Percentiles rank a stretch among this genome's conserved stretches.
phyloP scores from a whole-genome alignment of 345 rosid genomes.

The Citrus mangshanensis region DNA sequence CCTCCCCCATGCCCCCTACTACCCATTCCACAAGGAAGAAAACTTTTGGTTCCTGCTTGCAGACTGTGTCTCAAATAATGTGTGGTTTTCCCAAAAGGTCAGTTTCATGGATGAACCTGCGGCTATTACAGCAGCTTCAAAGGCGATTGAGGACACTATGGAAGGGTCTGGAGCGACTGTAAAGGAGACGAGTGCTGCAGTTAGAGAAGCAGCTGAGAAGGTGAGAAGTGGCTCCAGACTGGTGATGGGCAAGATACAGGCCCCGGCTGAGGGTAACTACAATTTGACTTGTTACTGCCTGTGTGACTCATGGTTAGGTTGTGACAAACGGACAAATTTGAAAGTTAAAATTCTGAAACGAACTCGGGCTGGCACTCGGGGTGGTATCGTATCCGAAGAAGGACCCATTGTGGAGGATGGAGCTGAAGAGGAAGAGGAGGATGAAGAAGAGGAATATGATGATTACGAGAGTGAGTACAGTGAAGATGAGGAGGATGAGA shows the following conservation, averaged over 20 bases:
- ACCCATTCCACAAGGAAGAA: constrained; percentile 95
- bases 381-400: constrained; percentile 61
- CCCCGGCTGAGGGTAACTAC: constrained; percentile 83
- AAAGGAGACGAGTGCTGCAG: constrained; percentile 67
- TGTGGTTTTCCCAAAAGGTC: constrained; percentile 93
- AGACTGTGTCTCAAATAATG: constrained; percentile 65
- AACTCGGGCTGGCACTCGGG: constrained; percentile 80
- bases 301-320: constrained; percentile 96
- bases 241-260: constrained; percentile 89
- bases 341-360: constrained; percentile 83
- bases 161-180: constrained; percentile 85
- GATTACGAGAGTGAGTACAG: constrained; percentile 95
- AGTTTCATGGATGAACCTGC: constrained; percentile 92
- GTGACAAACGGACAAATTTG: constrained; percentile 62
- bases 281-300: constrained; percentile 82
- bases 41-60: constrained; percentile 93
- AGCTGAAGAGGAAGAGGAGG: constrained; percentile 89
- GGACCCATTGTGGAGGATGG: constrained; percentile 77
- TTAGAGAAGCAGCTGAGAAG: constrained; percentile 69
- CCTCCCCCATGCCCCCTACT: constrained; percentile 81
- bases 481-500: constrained; percentile 82
- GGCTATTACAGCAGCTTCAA: constrained; percentile 75
- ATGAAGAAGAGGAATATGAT: constrained; percentile 75
- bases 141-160: constrained; percentile 85
- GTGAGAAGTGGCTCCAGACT: constrained; percentile 81